Conservation (phyloP, 2,329 filamentous ascomycete species). For the Dactylellina sp. region DNA sequence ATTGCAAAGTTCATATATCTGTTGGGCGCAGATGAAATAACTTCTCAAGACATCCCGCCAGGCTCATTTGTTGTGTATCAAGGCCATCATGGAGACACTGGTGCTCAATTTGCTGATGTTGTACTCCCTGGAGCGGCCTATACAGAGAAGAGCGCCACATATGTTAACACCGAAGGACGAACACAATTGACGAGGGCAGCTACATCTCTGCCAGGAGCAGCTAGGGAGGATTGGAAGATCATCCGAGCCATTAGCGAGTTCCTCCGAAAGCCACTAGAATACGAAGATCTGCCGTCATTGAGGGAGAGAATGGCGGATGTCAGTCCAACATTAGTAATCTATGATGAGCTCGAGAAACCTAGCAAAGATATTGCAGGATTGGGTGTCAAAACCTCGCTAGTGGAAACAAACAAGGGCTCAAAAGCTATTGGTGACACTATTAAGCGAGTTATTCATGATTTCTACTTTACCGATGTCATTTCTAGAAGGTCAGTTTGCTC, state of each 20-base stretch:
- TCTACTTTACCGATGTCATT: slow-evolving; percentile 98
- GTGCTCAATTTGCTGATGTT: slow-evolving; percentile 91
- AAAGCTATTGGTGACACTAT: slow-evolving; percentile 79
- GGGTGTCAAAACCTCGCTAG: slow-evolving; percentile 84
- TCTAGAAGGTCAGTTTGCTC: slow-evolving; percentile 81
- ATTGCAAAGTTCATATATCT: slow-evolving; percentile 97
- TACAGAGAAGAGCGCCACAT: slow-evolving; percentile 95
- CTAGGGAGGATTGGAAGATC: slow-evolving; percentile 99
- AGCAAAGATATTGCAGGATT: slow-evolving; percentile 51
- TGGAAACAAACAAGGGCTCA: slow-evolving; percentile 93
- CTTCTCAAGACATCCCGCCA: slow-evolving; percentile 87
- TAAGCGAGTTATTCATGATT: slow-evolving; percentile 90
- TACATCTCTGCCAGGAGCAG: slow-evolving; percentile 86
- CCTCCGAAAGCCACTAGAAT: slow-evolving; percentile 84
- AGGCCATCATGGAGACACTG: slow-evolving; percentile 94
- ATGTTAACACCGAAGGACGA: slow-evolving; percentile 97
- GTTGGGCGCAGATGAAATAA: slow-evolving; percentile 91
- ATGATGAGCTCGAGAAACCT: slow-evolving; percentile 85
- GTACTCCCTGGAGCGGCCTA: slow-evolving; percentile 94
- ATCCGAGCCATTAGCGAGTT: slow-evolving; percentile 93
- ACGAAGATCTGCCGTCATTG: slow-evolving; percentile 89
- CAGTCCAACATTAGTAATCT: slow-evolving; percentile 86
- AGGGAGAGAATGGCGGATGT: slow-evolving; percentile 96
- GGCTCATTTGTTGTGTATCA: slow-evolving; percentile 98
- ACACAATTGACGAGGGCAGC: slow-evolving; percentile 93